Base-by-base conservation (phyloP, 2,329 filamentous ascomycete genomes). In the Colletotrichum sp. region DNA sequence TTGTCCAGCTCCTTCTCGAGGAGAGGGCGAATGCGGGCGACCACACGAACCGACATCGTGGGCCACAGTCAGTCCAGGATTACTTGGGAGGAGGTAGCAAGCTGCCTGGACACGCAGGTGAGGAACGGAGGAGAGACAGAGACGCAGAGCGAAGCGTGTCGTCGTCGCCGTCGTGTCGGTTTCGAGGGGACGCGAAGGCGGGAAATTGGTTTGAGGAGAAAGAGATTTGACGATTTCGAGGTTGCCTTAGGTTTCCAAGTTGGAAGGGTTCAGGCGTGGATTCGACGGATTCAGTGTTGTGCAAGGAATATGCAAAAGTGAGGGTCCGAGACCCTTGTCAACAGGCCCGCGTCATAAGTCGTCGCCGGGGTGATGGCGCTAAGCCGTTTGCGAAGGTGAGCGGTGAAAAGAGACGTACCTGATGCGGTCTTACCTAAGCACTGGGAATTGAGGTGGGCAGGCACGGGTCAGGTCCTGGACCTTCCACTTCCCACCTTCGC, bases 1-100 rank as follows among this genome's bases (percentile, higher is more conserved):
- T 94, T 94, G 82, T 97, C 94, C 74, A 94, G 89, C 88, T 98
- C 97, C 78, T 94, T 93, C 80, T 95, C 93, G 78, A 98, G 92
- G 78, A 98, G 91, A 68, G 96, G 96, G 80, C 96, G 93, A 81
- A 99, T 94, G 79, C 97, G 92, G 75, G 96, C 96, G 78, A 98
- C 95, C 75, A 98, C 96, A 82, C 95, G 91, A 79, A 98, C 95
- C 77, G 90, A 90, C 92, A 92, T 91, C 78, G 75, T 80, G 74
- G 72, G 77, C 65, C 65, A 48, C 39, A 59, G 59, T 63, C 28
- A 27, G 22, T n/a, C 48, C 28, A 34, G 66, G 71, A 60, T 60
- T 69, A 73, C 30, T 52, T 64, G 44, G 59, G 44, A 12, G 39
- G 44, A 60, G 44, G n/a, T 44, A 34, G 64, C 60, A 22, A 52